Evolutionary conservation across 1,284 basidiomycete genomes (phyloP).

Genomic region (Clitocybe nebularis): DNA sequence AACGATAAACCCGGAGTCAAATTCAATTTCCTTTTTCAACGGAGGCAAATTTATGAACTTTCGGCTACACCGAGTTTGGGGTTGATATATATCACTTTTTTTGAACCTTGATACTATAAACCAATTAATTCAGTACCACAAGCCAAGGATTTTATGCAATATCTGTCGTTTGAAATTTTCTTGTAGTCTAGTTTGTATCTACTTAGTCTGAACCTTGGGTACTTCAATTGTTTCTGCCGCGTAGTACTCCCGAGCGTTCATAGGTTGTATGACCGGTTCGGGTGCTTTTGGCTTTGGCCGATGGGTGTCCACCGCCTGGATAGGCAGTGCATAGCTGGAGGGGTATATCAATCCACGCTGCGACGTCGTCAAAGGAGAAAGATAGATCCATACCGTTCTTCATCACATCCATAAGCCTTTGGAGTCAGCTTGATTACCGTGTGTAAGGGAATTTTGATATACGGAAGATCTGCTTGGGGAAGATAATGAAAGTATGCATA

Average conservation of each 20-base stretch:
- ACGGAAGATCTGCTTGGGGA: constrained; percentile 91
- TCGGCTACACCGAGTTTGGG: too few species aligned
- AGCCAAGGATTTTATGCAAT: too few species aligned
- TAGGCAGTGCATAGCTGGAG: constrained; percentile 76
- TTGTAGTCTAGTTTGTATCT: too few species aligned
- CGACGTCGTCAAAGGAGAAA: background rate
- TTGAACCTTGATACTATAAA: too few species aligned
- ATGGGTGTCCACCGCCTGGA: constrained; percentile 91
- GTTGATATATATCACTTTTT: too few species aligned
- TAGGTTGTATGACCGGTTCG: constrained; percentile 25
- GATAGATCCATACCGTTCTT: constrained; percentile 66
- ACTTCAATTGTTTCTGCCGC: constrained; percentile 13
- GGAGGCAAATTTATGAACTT: background rate
- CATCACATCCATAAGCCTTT: constrained; percentile 97
- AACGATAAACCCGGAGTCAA: too few species aligned
- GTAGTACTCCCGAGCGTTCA: constrained; percentile 40
- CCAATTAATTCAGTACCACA: too few species aligned
- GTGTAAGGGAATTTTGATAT: constrained; percentile 95
- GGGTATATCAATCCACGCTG: constrained; percentile 8
- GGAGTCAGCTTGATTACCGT: constrained; percentile 98
- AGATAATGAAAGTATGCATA: constrained; percentile 96
- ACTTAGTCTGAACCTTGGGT: too few species aligned
- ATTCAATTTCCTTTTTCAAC: too few species aligned
- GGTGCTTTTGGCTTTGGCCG: constrained; percentile 75
- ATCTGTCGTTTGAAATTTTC: too few species aligned